phyloP scores from a whole-genome alignment of 2,329 filamentous ascomycete genomes.

The Rachicladosporium sp. region DNA sequence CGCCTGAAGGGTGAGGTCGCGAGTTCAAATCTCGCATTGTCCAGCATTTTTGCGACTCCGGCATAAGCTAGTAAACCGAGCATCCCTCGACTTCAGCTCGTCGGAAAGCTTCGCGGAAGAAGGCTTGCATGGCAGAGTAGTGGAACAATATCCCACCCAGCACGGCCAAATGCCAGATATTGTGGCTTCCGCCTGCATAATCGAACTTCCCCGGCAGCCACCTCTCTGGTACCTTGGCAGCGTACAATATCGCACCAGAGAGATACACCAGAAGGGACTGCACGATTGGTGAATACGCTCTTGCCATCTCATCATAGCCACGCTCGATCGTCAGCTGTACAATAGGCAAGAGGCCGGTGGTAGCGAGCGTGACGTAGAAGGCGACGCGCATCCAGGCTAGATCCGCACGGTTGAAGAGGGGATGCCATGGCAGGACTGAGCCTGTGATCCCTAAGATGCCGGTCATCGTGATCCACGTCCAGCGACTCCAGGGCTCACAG shows the following conservation, averaged over 20 bases:
- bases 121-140: conserved; percentile 89
- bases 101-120: conserved; percentile 53
- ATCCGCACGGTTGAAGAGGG: conserved; percentile 80
- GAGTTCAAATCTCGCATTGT: too few species aligned
- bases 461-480: conserved; percentile 73
- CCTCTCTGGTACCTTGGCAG: conserved; percentile 80
- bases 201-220: conserved; percentile 92
- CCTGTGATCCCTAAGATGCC: conserved; percentile 71
- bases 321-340: conserved; percentile 70
- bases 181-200: conserved; percentile 89
- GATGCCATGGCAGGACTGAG: conserved; percentile 90
- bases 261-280: conserved; percentile 85
- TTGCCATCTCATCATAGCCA: conserved; percentile 65
- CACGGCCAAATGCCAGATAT: conserved; percentile 93
- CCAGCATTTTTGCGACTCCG: not conserved
- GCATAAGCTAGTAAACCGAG: conserved; percentile 20
- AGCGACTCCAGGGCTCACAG: conserved; percentile 80
- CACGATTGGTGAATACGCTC: conserved; percentile 77
- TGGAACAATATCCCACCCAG: conserved; percentile 94
- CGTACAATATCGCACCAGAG: conserved; percentile 73
- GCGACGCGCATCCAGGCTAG: conserved; percentile 87
- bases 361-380: conserved; percentile 78
- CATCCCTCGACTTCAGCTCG: conserved; percentile 18
- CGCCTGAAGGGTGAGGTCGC: too few species aligned
- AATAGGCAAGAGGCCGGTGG: conserved; percentile 81